phyloP scores from a whole-genome alignment of 495 filamentous ascomycete genomes.

The Penicillium coprophilum region DNA sequence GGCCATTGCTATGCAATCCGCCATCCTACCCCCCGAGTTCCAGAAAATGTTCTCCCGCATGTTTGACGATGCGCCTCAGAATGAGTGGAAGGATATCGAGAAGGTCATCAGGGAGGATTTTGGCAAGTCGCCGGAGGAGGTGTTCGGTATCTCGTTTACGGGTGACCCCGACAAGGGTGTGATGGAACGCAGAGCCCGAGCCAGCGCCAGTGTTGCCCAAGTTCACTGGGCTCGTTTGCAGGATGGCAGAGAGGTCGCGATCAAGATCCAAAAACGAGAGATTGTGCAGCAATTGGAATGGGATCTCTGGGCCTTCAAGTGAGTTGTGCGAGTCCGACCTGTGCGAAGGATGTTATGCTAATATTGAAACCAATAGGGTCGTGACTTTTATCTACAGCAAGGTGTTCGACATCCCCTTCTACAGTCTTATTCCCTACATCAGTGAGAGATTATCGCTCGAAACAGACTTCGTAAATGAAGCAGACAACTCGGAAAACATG shows the following conservation, averaged over 20 bases:
- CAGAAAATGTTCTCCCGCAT: conserved; percentile 92
- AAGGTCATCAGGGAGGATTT: conserved; percentile 86
- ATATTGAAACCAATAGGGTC: conserved; percentile 49
- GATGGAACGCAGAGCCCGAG: conserved; percentile 84
- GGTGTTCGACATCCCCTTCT: conserved; percentile 85
- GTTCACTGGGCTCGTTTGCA: conserved; percentile 88
- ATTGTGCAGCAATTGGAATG: conserved; percentile 84
- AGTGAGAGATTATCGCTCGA: conserved; percentile 83
- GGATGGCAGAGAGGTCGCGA: conserved; percentile 85
- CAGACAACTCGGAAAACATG: conserved; percentile 84
- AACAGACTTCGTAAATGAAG: conserved; percentile 92
- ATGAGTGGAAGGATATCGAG: conserved; percentile 86
- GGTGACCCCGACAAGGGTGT: conserved; percentile 67
- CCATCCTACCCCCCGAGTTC: conserved; percentile 87
- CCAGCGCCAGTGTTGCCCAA: conserved; percentile 90
- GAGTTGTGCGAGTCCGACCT: conserved; percentile 27
- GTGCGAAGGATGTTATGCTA: background rate
- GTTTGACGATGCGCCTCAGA: conserved; percentile 98
- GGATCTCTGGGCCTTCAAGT: conserved; percentile 96
- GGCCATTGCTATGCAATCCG: conserved; percentile 97
- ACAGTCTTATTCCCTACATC: conserved; percentile 85
- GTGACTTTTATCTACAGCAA: conserved; percentile 74
- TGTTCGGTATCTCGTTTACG: conserved; percentile 80
- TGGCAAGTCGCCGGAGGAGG: conserved; percentile 75
- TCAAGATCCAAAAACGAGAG: conserved; percentile 96